Percentiles rank a stretch among this genome's conserved stretches.
These are phyloP conservation scores for Paecilomyces variotii DNA, from an alignment of 2,329 filamentous ascomycete genomes.

Conservation along the genomic window DNA sequence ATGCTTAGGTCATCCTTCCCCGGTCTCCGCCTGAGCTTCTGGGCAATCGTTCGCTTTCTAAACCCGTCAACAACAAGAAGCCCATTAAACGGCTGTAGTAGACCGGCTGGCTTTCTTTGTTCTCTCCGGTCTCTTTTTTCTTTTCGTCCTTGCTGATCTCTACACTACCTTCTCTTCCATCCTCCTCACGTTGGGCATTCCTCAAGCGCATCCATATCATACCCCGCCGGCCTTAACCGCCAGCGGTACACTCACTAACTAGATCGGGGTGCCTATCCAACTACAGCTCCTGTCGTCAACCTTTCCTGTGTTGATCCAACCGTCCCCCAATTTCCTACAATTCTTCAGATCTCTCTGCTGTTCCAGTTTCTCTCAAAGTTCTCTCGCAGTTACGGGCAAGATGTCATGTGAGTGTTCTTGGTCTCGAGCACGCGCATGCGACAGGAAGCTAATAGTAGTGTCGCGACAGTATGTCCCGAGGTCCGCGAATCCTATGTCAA, in stretches of 20 bases:
- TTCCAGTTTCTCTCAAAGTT: background rate
- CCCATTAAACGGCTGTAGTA: background rate
- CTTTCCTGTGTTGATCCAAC: background rate
- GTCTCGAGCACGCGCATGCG: background rate
- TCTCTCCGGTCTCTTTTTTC: constrained; percentile 3
- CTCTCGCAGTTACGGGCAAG: constrained; percentile 11
- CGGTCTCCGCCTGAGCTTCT: constrained; percentile 3
- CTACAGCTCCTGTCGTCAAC: constrained; percentile 11
- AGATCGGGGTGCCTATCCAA: constrained; percentile 6
- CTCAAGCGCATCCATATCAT: constrained; percentile 7
- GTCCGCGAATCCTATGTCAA: constrained; percentile 43
- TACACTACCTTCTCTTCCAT: constrained; percentile 3
- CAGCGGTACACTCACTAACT: constrained; percentile 17
- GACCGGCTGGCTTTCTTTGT: constrained; percentile 1
- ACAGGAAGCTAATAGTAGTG: constrained; percentile 4
- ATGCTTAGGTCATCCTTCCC: constrained; percentile 1
- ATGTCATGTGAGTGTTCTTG: constrained; percentile 29
- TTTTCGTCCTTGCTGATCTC: constrained; percentile 2
- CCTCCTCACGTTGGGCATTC: constrained; percentile 4
- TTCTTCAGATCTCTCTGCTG: background rate
- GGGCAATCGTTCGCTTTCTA: background rate
- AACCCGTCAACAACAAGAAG: background rate
- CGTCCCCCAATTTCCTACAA: background rate
- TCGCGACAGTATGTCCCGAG: constrained; percentile 40
- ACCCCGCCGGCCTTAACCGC: constrained; percentile 34